These are phyloP conservation scores for Meyerozyma smithsonii DNA, from an alignment of 1,139 yeast genomes.

Conservation along the genomic window DNA sequence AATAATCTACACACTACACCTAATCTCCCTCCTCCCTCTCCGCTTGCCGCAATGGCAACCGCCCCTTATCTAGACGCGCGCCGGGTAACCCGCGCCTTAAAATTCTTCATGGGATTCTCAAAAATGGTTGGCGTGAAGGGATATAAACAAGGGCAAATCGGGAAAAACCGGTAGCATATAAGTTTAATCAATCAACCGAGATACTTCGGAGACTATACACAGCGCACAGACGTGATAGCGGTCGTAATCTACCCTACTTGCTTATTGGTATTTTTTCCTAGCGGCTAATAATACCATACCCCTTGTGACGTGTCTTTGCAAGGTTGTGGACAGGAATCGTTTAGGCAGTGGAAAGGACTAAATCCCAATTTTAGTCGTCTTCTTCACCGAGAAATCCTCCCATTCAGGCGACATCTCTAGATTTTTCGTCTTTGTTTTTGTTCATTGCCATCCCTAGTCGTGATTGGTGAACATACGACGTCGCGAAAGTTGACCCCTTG, in stretches of 20 bases:
- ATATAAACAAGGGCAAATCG: slow-evolving; percentile 3
- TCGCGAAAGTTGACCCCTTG: slow-evolving; percentile 2
- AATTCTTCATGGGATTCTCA: slow-evolving; percentile 3
- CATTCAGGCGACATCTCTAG: background rate
- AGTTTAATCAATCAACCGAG: slow-evolving; percentile 1
- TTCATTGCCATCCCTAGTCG: slow-evolving; percentile 1
- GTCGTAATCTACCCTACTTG: background rate
- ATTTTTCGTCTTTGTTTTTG: slow-evolving; percentile 1
- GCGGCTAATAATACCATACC: background rate
- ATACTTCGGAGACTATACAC: background rate
- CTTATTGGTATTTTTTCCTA: background rate
- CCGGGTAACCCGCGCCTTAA: slow-evolving; percentile 4
- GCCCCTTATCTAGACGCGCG: background rate
- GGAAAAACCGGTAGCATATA: slow-evolving; percentile 1
- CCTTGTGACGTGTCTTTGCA: slow-evolving; percentile 4
- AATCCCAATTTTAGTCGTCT: background rate
- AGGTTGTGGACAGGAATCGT: background rate
- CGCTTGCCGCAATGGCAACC: background rate
- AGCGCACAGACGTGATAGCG: background rate
- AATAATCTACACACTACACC: background rate
- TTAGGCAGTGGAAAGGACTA: background rate
- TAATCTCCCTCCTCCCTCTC: background rate
- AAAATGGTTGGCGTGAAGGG: slow-evolving; percentile 3
- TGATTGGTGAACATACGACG: slow-evolving; percentile 4
- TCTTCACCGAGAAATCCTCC: background rate